Evolutionary conservation across 768 basidiomycete genomes (phyloP), one percentile per base, ranked within the genome.

Genomic region (Russula vinacea): DNA sequence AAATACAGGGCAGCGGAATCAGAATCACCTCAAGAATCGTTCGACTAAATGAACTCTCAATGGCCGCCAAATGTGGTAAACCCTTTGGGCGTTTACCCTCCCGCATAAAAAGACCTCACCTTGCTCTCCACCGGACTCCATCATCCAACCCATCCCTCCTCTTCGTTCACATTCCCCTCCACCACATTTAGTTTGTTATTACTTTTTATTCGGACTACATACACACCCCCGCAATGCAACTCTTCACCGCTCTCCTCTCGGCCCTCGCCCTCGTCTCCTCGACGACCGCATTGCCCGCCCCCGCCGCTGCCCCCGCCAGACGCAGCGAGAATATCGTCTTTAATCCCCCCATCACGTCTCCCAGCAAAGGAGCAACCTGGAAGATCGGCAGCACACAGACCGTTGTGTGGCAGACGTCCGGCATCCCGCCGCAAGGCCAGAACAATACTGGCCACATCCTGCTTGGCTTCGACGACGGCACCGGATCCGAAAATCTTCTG

Each of bases 161-260:
- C 9, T 24, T 32, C 4, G 5, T 47, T 39, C 42, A 8, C 33
- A n/a, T 26, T 29, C 22, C n/a, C 32, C 6, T 37, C 19, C 9
- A 33, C 8, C 44, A 24, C 44, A 47, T 32, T 56, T n/a, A 11
- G 9, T 5, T 24, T 44, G 42, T 29, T 24, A 4, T 17, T 17
- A 3, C 42, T 17, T 9, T n/a, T 19, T 54, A n/a, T n/a, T 58
- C n/a, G n/a, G n/a, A n/a, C n/a, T 5, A 29, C 29, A 29, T 29
- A 29, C 29, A 40, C n/a, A 9, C 44, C 16, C 26, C 39, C 19
- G 24, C 16, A 1, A 68, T 68, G 67, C 54, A 62, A 29, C 32
- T 67, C 67, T 42, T 68, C 49, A 14, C 57, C 49, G 17, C 40
- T 29, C 52, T 68, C 35, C 24, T 62, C 29, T 32, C 61, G 1